phyloP scores from a whole-genome alignment of 768 basidiomycete genomes.

The Serendipita vermifera region DNA sequence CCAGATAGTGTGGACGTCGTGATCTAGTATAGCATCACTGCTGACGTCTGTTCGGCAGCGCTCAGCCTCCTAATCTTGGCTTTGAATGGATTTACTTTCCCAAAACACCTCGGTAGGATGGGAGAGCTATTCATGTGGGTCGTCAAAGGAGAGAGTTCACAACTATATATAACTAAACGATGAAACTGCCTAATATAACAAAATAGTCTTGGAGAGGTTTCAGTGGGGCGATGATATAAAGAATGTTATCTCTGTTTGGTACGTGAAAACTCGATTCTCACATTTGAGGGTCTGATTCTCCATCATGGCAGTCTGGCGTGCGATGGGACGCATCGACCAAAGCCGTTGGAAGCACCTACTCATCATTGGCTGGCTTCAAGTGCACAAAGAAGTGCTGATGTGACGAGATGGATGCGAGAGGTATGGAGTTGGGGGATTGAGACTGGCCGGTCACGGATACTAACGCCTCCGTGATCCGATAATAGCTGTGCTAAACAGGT shows the following conservation, averaged over 20 bases:
- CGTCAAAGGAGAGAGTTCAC: conserved; percentile 68
- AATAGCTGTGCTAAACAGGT: too few species aligned
- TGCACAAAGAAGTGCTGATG: conserved; percentile 74
- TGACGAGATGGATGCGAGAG: conserved; percentile 78
- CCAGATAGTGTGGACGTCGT: conserved; percentile 85
- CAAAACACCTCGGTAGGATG: conserved; percentile 67
- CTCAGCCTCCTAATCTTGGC: conserved; percentile 90
- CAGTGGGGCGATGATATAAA: conserved; percentile 77
- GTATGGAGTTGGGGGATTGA: conserved; percentile 48
- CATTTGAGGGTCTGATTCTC: conserved; percentile 10
- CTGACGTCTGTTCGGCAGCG: conserved; percentile 97
- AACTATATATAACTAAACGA: conserved; percentile 72
- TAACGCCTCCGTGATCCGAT: too few species aligned
- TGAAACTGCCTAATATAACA: conserved; percentile 41
- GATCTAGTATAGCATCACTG: conserved; percentile 85
- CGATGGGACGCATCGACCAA: conserved; percentile 54
- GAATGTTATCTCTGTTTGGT: conserved; percentile 81
- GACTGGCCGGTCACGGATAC: too few species aligned
- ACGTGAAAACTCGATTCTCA: conserved; percentile 24
- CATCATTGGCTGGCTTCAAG: conserved; percentile 72
- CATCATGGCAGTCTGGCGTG: conserved; percentile 46
- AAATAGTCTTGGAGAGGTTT: conserved; percentile 23
- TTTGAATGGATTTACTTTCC: conserved; percentile 90
- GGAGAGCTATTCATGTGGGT: conserved; percentile 91
- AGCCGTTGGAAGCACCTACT: conserved; percentile 65